phyloP scores from a whole-genome alignment of 208 protist species.

The Crithidia sp. region DNA sequence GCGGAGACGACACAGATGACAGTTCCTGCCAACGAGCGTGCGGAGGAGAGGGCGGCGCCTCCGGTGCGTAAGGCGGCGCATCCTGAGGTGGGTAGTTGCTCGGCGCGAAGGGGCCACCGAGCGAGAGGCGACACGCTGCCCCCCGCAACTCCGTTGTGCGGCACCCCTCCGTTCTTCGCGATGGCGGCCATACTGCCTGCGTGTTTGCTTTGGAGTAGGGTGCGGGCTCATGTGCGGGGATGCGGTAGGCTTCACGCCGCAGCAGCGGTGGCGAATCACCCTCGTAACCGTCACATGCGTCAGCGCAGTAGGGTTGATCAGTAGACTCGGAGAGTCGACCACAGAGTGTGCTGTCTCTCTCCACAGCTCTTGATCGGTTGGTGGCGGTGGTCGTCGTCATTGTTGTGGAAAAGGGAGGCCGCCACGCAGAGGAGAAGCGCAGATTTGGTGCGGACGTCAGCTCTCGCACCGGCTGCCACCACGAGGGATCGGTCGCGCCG shows the following conservation, averaged over 20 bases:
- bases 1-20: neutral
- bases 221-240: neutral
- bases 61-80: too few species aligned
- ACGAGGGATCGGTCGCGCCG: slow-evolving; percentile 54
- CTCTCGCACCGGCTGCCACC: slow-evolving; percentile 35
- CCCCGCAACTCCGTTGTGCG: neutral
- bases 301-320: slow-evolving; percentile 13
- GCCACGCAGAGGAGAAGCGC: slow-evolving; percentile 18
- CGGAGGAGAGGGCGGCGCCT: neutral
- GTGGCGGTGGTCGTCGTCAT: neutral
- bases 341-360: neutral
- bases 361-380: neutral
- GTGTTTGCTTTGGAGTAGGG: neutral
- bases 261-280: neutral
- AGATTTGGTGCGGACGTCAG: slow-evolving; percentile 26
- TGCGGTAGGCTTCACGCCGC: neutral
- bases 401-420: neutral
- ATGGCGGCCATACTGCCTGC: neutral
- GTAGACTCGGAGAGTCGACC: slow-evolving; percentile 3
- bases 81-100: too few species aligned
- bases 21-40: neutral
- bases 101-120: neutral
- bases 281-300: too few species aligned
- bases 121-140: neutral
- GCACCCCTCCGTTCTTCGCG: neutral